phyloP scores from a whole-genome alignment of 78 protist genomes.

The Bodo saltans region DNA sequence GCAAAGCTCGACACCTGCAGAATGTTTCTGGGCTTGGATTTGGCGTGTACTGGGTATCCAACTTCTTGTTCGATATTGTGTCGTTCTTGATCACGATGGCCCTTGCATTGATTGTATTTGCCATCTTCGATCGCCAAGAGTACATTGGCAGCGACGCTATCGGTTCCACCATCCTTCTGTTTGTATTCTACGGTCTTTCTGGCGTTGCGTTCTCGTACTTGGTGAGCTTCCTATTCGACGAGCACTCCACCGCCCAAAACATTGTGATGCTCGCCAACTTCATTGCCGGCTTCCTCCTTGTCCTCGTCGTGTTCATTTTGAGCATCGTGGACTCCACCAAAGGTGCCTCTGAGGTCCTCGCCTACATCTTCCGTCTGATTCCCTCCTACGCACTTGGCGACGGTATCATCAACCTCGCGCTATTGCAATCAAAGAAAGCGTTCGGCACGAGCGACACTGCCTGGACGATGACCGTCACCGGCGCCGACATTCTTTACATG shows the following conservation, averaged over 20 bases:
- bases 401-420: neutral
- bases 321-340: conserved; percentile 2
- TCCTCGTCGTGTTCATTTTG: conserved; percentile 3
- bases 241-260: conserved; percentile 17
- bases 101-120: neutral
- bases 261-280: conserved; percentile 3
- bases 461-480: neutral
- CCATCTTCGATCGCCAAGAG: neutral
- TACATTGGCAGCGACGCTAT: neutral
- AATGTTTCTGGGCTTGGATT: conserved; percentile 2
- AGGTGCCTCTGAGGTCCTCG: neutral
- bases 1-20: conserved; percentile 24
- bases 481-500: conserved; percentile 13
- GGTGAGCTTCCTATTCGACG: conserved; percentile 6
- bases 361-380: conserved; percentile 3
- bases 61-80: conserved; percentile 7
- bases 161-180: conserved; percentile 11
- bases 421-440: neutral
- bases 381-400: conserved; percentile 27
- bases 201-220: neutral
- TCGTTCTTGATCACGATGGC: neutral
- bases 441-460: neutral
- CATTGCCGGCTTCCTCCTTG: conserved; percentile 18
- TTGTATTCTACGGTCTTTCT: conserved; percentile 1
- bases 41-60: neutral